Conservation (phyloP, 192 early-diverging fungal genomes). For the Coemansia sp. region DNA sequence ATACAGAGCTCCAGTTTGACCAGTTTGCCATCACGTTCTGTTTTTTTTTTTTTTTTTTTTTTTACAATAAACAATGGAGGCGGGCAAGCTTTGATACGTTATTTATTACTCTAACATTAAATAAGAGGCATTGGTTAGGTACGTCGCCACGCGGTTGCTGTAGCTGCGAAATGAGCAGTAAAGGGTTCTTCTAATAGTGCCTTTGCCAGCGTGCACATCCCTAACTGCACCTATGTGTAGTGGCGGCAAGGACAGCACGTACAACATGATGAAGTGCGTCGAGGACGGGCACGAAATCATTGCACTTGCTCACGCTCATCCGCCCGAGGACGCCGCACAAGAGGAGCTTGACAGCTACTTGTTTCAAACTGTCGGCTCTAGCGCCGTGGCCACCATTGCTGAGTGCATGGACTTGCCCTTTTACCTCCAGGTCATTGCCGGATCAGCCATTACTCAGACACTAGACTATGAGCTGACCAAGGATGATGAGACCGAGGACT, state of each 20-base stretch:
- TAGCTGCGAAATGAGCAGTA: background rate
- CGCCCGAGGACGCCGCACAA: slow-evolving; percentile 64
- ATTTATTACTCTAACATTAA: too few species aligned
- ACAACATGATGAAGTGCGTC: slow-evolving; percentile 94
- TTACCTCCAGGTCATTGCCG: slow-evolving; percentile 75
- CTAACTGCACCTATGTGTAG: slow-evolving; percentile 48
- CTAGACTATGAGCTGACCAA: slow-evolving; percentile 70
- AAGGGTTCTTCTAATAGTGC: background rate
- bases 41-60: too few species aligned
- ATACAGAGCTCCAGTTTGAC: background rate
- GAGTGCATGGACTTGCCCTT: slow-evolving; percentile 88
- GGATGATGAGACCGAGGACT: slow-evolving; percentile 95
- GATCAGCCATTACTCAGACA: slow-evolving; percentile 65
- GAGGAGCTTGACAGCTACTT: slow-evolving; percentile 96
- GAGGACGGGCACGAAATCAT: slow-evolving; percentile 92
- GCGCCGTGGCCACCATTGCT: slow-evolving; percentile 79
- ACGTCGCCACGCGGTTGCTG: background rate
- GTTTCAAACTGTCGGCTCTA: slow-evolving; percentile 97
- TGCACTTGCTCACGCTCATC: slow-evolving; percentile 91
- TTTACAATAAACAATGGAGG: too few species aligned
- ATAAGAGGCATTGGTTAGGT: too few species aligned
- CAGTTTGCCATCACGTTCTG: background rate
- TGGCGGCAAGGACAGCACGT: slow-evolving; percentile 97
- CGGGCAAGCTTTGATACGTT: background rate
- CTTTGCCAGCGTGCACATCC: background rate